These are phyloP conservation scores for Candida maris DNA, from an alignment of 805 yeast species.

Conservation along the genomic window DNA sequence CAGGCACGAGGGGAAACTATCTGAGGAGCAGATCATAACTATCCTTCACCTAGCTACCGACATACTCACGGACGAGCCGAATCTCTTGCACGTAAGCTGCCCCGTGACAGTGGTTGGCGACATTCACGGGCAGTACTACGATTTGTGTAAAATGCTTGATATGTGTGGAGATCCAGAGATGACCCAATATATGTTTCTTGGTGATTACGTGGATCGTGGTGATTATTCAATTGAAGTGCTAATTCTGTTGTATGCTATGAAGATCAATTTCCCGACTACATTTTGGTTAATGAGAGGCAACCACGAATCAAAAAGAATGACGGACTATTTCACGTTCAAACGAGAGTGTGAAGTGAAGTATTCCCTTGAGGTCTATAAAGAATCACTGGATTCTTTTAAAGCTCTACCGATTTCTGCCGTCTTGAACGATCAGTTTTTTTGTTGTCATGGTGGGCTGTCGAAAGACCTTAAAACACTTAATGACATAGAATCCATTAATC, in stretches of 20 bases:
- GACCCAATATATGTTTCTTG: slow-evolving; percentile 79
- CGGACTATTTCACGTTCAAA: slow-evolving; percentile 91
- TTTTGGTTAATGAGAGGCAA: slow-evolving; percentile 88
- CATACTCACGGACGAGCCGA: slow-evolving; percentile 67
- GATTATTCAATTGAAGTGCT: slow-evolving; percentile 85
- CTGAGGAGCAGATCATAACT: slow-evolving; percentile 61
- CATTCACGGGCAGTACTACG: slow-evolving; percentile 94
- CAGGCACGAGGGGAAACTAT: slow-evolving; percentile 72
- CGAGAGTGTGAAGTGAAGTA: slow-evolving; percentile 88
- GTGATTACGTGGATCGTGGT: slow-evolving; percentile 96
- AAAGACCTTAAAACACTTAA: slow-evolving; percentile 72
- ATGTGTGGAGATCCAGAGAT: slow-evolving; percentile 83
- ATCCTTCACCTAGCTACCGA: slow-evolving; percentile 64
- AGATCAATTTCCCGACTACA: slow-evolving; percentile 67
- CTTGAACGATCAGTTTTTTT: slow-evolving; percentile 88
- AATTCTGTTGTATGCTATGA: slow-evolving; percentile 71
- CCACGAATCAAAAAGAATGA: slow-evolving; percentile 90
- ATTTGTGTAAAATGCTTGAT: slow-evolving; percentile 82
- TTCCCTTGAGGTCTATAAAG: slow-evolving; percentile 59
- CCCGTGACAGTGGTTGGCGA: slow-evolving; percentile 97
- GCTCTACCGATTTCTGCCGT: slow-evolving; percentile 87
- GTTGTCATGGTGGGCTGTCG: slow-evolving; percentile 94
- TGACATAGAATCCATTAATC: slow-evolving; percentile 64
- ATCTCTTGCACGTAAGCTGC: slow-evolving; percentile 73
- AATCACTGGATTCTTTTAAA: slow-evolving; percentile 73